Evolutionary conservation across 306 rosid species (phyloP).

Genomic region (Quercus robur): DNA sequence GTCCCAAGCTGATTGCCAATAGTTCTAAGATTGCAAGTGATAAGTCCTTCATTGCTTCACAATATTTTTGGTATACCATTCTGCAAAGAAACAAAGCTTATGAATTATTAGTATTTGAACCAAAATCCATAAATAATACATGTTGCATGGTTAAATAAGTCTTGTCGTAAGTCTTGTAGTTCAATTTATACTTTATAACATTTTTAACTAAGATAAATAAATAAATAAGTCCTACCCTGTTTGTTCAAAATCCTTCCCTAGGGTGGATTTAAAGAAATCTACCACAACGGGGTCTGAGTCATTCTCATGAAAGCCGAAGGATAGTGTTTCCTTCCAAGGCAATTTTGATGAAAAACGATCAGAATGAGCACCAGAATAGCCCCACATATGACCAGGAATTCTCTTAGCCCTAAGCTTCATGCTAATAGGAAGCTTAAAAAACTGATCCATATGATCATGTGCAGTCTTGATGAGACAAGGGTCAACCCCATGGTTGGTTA

Average conservation of each 20-base stretch:
- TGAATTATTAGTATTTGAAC: background rate
- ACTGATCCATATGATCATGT: slow-evolving; percentile 33
- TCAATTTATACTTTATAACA: too few relatives aligned
- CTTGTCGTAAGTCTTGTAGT: too few relatives aligned
- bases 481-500: slow-evolving; percentile 64
- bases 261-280: slow-evolving; percentile 41
- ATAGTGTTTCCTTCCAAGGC: slow-evolving; percentile 85
- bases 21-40: slow-evolving; percentile 51
- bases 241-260: slow-evolving; percentile 46
- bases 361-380: slow-evolving; percentile 69
- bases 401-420: slow-evolving; percentile 30
- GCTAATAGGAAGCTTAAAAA: slow-evolving; percentile 51
- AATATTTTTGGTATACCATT: slow-evolving; percentile 52
- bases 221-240: slow-evolving; percentile 45
- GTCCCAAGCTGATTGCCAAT: slow-evolving; percentile 65
- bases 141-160: background rate
- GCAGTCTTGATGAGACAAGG: slow-evolving; percentile 33
- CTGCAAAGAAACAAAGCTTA: slow-evolving; percentile 6
- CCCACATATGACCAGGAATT: slow-evolving; percentile 34
- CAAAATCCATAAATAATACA: background rate
- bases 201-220: too few relatives aligned
- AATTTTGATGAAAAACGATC: slow-evolving; percentile 64
- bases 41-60: slow-evolving; percentile 54
- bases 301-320: slow-evolving; percentile 44
- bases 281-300: slow-evolving; percentile 24